A percentile compares a stretch with the other conserved stretches of the same genome.
phyloP scores from a whole-genome alignment of 805 yeast species.

The Saccharomycopsis fibuligera region DNA sequence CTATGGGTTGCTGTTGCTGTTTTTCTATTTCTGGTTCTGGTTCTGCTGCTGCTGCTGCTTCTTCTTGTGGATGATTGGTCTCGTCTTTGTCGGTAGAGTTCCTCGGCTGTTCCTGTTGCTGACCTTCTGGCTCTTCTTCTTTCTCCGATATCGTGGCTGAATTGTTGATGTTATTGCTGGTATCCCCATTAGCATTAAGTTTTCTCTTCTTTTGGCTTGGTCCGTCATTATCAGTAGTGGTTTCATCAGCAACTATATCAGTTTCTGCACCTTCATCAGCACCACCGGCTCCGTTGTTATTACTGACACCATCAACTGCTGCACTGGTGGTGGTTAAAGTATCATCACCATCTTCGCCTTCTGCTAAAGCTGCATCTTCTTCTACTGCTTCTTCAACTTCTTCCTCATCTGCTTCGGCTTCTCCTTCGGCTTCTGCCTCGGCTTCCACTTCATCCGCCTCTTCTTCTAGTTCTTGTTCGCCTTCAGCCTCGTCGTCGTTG shows the following conservation, averaged over 20 bases:
- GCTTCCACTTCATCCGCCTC: conserved; percentile 37
- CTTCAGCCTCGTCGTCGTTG: conserved; percentile 37
- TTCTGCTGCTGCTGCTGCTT: neutral
- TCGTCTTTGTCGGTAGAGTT: too few relatives aligned
- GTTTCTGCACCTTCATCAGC: conserved; percentile 18
- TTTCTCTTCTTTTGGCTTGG: conserved; percentile 13
- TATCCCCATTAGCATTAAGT: neutral
- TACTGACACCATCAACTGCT: too few relatives aligned
- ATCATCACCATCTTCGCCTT: conserved; percentile 19
- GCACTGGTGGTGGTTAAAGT: too few relatives aligned
- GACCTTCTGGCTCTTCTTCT: neutral
- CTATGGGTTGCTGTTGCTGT: neutral
- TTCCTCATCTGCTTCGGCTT: conserved; percentile 28
- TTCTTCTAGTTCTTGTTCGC: conserved; percentile 34
- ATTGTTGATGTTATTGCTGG: too few relatives aligned
- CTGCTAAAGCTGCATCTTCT: conserved; percentile 30
- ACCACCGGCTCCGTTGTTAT: conserved; percentile 32
- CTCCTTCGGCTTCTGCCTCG: conserved; percentile 31
- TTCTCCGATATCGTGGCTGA: too few relatives aligned
- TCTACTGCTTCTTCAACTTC: conserved; percentile 28
- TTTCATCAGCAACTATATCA: conserved; percentile 9
- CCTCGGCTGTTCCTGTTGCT: neutral
- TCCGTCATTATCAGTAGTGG: conserved; percentile 10
- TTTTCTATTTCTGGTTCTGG: neutral
- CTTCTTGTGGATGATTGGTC: neutral